A percentile compares a stretch with the other conserved stretches of the same genome.
These are phyloP conservation scores for Coleophoma eucalyptorum DNA, from an alignment of 2,329 filamentous ascomycete genomes.

Conservation along the genomic window DNA sequence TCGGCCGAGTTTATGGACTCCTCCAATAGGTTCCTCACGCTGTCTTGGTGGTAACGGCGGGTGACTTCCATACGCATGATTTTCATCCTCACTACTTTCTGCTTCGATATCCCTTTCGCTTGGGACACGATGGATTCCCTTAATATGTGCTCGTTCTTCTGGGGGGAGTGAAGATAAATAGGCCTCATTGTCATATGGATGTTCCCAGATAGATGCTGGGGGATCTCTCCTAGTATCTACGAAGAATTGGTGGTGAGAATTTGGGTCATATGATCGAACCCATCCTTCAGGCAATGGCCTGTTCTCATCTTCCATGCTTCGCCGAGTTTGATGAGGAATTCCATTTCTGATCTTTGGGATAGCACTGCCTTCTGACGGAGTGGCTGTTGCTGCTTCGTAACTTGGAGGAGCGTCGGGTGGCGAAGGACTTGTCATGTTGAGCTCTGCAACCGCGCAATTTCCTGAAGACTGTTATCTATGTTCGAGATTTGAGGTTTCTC, in stretches of 20 bases:
- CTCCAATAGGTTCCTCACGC: constrained; percentile 17
- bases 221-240: constrained; percentile 52
- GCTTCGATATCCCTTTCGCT: constrained; percentile 36
- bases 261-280: constrained; percentile 51
- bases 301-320: constrained; percentile 59
- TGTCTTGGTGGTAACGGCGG: constrained; percentile 18
- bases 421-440: too few species aligned
- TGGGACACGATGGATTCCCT: constrained; percentile 28
- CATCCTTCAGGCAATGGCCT: constrained; percentile 51
- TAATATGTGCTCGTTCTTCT: constrained; percentile 44
- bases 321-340: constrained; percentile 46
- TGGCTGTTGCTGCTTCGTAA: constrained; percentile 27
- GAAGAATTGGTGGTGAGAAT: constrained; percentile 56
- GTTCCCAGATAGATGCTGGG: constrained; percentile 56
- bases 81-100: constrained; percentile 42
- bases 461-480: too few species aligned
- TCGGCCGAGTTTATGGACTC: constrained; percentile 43
- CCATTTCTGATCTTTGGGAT: constrained; percentile 39
- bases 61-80: constrained; percentile 21
- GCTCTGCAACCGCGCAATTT: too few species aligned
- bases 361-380: constrained; percentile 16
- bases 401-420: constrained; percentile 25
- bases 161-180: constrained; percentile 44
- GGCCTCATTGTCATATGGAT: constrained; percentile 55
- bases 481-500: too few species aligned